These are phyloP conservation scores for Teratosphaeria viscida DNA, from an alignment of 2,329 filamentous ascomycete genomes.

Conservation along the genomic window DNA sequence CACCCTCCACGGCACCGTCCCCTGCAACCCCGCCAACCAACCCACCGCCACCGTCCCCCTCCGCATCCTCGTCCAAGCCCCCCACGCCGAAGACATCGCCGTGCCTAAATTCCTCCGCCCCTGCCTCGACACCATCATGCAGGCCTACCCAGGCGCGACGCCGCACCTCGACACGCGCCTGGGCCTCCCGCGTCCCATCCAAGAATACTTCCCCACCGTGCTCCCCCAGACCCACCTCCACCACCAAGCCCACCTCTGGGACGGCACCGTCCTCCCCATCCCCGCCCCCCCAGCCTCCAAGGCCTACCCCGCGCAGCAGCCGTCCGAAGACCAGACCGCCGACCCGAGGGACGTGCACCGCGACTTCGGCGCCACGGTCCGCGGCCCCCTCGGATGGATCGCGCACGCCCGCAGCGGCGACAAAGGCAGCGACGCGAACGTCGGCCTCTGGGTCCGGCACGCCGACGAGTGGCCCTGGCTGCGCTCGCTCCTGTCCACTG, in stretches of 20 bases:
- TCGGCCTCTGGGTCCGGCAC: slow-evolving; percentile 32
- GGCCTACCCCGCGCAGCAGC: slow-evolving; percentile 26
- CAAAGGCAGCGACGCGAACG: slow-evolving; percentile 25
- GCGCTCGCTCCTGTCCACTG: slow-evolving; percentile 16
- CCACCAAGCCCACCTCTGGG: slow-evolving; percentile 19
- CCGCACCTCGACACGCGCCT: slow-evolving; percentile 27
- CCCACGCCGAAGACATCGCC: slow-evolving; percentile 15
- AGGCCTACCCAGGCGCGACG: slow-evolving; percentile 24
- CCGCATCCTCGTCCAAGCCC: slow-evolving; percentile 30
- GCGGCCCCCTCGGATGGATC: slow-evolving; percentile 29
- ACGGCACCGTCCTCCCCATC: slow-evolving; percentile 23
- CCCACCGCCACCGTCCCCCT: slow-evolving; percentile 41
- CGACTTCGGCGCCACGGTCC: slow-evolving; percentile 27
- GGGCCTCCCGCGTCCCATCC: slow-evolving; percentile 29
- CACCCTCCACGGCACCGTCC: slow-evolving; percentile 34
- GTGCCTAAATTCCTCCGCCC: slow-evolving; percentile 25
- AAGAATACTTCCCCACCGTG: slow-evolving; percentile 33
- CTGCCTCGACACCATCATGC: slow-evolving; percentile 31
- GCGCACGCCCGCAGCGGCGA: slow-evolving; percentile 26
- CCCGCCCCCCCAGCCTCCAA: slow-evolving; percentile 23
- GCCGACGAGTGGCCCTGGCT: slow-evolving; percentile 26
- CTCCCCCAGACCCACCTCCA: slow-evolving; percentile 20
- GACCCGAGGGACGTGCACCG: neutral
- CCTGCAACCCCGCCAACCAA: slow-evolving; percentile 32
- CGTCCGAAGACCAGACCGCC: slow-evolving; percentile 17